phyloP scores from a whole-genome alignment of 2,329 filamentous ascomycete genomes.

The Pseudopithomyces chartarum region DNA sequence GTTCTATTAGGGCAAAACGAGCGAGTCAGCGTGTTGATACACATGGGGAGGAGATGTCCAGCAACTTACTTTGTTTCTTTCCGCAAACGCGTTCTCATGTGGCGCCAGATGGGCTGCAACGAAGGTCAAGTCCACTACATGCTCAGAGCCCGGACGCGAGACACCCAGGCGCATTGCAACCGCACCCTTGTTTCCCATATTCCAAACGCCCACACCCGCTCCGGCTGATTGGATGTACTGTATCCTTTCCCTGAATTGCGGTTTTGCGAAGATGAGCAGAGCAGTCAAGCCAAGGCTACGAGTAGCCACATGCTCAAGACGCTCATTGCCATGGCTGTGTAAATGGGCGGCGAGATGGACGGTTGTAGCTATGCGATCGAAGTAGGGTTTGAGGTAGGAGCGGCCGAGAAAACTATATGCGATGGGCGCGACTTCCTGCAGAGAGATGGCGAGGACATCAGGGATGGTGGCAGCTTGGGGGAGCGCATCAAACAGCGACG shows the following conservation, averaged over 20 bases:
- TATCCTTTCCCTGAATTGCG: conserved; percentile 62
- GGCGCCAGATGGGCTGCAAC: conserved; percentile 87
- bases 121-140: conserved; percentile 73
- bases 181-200: conserved; percentile 96
- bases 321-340: conserved; percentile 45
- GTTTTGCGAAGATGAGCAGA: conserved; percentile 80
- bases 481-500: conserved; percentile 62
- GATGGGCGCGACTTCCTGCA: conserved; percentile 90
- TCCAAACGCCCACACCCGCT: conserved; percentile 80
- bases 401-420: conserved; percentile 84
- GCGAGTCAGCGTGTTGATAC: too few species aligned
- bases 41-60: too few species aligned
- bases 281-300: conserved; percentile 88
- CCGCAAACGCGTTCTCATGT: conserved; percentile 77
- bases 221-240: conserved; percentile 74
- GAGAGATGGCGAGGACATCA: conserved; percentile 68
- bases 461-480: conserved; percentile 59
- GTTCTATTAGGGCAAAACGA: conserved; percentile 52
- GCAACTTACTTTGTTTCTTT: conserved; percentile 65
- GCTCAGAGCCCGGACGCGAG: conserved; percentile 45
- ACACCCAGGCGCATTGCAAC: conserved; percentile 77
- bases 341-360: conserved; percentile 69
- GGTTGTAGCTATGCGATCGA: conserved; percentile 71
- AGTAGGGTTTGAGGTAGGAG: conserved; percentile 76
- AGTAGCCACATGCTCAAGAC: conserved; percentile 72